Evolutionary conservation across 257 asterid species (phyloP), one percentile per base, ranked within the genome.

Genomic region (Nicotiana benthamiana): DNA sequence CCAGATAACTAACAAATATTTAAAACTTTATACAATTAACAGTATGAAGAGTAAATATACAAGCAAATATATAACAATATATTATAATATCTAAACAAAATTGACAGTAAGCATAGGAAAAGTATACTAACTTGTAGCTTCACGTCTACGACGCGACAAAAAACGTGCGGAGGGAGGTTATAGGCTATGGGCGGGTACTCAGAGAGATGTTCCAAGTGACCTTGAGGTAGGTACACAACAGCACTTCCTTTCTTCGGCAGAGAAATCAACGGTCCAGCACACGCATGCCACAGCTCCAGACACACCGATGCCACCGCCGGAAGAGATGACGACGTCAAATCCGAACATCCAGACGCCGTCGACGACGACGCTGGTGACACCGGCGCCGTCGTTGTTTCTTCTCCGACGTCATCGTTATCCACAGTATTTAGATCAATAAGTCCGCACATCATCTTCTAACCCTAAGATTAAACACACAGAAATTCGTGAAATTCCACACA

Each of bases 241-340:
- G 90, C 88, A 76, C 88, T 89, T 32, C 99, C 99, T 80, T 90
- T 96, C 88, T 87, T 92, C 1, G 98, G 98, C 84, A 96, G 84
- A 56, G 97, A 94, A 86, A 92, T 92, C 93, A 94, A 74, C 85
- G 99, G 97, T 65, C 99, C 99, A 0, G 99, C 97, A 77, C 98
- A 96, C 7, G 99, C 99, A 89, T 96, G 95, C 98, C 99, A 96
- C 17, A 94, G 93, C 88, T 96, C 97, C 99, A 96, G 88, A 86
- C 97, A 90, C 79, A 96, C 92, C 63, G 94, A 85, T 57, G 88
- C 82, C 74, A 85, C 51, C 74, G 87, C 61, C 85, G 83, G 6
- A 81, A 85, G 18, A 43, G 86, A 85, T 34, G 75, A 57, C 40
- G 84, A n/a, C 63, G 81, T 66, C 75, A 76, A 77, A 74, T 60